Conservation (phyloP, 208 protist species). For the Leishmania lainsoni region DNA sequence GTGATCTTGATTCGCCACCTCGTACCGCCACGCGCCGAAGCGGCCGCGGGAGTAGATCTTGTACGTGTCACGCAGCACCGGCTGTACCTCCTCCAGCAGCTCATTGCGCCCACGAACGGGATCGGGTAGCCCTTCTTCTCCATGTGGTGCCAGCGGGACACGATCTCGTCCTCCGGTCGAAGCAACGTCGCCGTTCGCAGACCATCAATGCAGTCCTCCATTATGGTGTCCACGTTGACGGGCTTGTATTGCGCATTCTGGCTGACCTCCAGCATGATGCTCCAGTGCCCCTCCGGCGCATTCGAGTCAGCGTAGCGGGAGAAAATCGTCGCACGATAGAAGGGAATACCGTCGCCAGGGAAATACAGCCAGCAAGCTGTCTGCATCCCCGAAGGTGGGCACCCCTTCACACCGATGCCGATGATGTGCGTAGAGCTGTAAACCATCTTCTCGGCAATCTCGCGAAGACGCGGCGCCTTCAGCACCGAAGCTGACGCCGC, state of each 20-base stretch:
- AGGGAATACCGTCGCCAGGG: conserved; percentile 60
- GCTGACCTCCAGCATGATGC: conserved; percentile 75
- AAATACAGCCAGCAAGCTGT: conserved; percentile 84
- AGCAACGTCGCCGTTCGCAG: conserved; percentile 44
- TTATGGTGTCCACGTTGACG: conserved; percentile 37
- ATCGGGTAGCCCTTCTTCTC: conserved; percentile 76
- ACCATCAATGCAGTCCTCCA: conserved; percentile 57
- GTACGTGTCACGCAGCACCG: conserved; percentile 33
- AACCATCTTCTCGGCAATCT: conserved; percentile 44
- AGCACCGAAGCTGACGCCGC: background rate
- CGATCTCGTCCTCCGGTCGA: conserved; percentile 42
- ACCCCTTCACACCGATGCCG: conserved; percentile 68
- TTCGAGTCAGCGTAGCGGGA: conserved; percentile 72
- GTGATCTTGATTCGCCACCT: conserved; percentile 78
- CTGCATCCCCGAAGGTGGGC: conserved; percentile 43
- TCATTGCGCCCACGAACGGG: conserved; percentile 64
- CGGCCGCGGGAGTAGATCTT: conserved; percentile 68
- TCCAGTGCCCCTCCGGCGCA: conserved; percentile 63
- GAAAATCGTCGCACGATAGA: conserved; percentile 82
- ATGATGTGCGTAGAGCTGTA: conserved; percentile 70
- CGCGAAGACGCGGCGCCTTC: conserved; percentile 25
- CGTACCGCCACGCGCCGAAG: conserved; percentile 76
- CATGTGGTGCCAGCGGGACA: conserved; percentile 56
- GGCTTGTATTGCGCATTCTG: conserved; percentile 23
- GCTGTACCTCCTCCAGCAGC: conserved; percentile 45